Evolutionary conservation across 805 yeast species (phyloP).

Genomic region (Sungouiella thailandica): DNA sequence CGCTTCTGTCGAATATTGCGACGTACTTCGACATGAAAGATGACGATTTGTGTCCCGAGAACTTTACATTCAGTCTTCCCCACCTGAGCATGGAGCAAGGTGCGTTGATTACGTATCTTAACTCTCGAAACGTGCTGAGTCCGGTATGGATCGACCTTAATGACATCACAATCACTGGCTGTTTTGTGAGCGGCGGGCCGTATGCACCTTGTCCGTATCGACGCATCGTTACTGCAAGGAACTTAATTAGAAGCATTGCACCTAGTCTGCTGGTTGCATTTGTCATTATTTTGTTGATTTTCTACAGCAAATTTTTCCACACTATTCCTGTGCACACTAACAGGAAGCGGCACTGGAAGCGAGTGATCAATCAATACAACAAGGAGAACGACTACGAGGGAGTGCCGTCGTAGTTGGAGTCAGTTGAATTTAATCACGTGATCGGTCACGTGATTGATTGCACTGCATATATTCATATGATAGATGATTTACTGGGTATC

Average conservation of each 20-base stretch:
- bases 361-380: slow-evolving; percentile 47
- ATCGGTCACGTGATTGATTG: too few species aligned
- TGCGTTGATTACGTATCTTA: slow-evolving; percentile 25
- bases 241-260: slow-evolving; percentile 58
- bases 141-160: slow-evolving; percentile 80
- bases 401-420: slow-evolving; percentile 59
- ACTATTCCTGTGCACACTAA: slow-evolving; percentile 67
- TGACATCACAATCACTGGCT: slow-evolving; percentile 63
- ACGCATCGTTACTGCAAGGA: slow-evolving; percentile 45
- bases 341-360: slow-evolving; percentile 60
- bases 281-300: slow-evolving; percentile 45
- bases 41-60: slow-evolving; percentile 28
- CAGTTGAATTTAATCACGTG: too few species aligned
- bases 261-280: slow-evolving; percentile 62
- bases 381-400: slow-evolving; percentile 75
- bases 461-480: too few species aligned
- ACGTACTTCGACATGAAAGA: slow-evolving; percentile 42
- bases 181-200: slow-evolving; percentile 87
- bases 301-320: slow-evolving; percentile 49
- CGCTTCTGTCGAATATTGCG: slow-evolving; percentile 19
- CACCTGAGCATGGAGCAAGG: slow-evolving; percentile 32
- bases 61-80: slow-evolving; percentile 29
- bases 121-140: slow-evolving; percentile 16
- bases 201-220: slow-evolving; percentile 76
- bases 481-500: too few species aligned